Percentiles rank a stretch among this genome's conserved stretches.
phyloP scores from a whole-genome alignment of 176 grass and related monocot genomes.

The Carex littledalei region DNA sequence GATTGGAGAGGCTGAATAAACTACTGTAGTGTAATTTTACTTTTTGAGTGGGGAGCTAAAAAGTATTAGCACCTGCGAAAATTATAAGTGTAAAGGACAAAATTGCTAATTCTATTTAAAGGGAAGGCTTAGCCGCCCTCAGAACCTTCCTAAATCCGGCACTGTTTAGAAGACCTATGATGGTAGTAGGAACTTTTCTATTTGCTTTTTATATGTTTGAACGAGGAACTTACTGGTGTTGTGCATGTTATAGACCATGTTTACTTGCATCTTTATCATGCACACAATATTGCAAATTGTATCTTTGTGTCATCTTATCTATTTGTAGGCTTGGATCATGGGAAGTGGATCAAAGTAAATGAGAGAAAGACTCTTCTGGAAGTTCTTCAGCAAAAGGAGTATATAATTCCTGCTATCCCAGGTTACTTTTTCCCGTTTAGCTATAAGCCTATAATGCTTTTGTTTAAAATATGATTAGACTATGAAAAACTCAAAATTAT shows the following conservation, averaged over 20 bases:
- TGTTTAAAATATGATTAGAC: neutral
- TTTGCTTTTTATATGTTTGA: neutral
- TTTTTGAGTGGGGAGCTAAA: no score
- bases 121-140: no score
- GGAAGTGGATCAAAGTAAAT: slow-evolving; percentile 67
- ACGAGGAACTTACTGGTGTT: neutral
- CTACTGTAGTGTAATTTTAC: no score
- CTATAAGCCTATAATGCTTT: neutral
- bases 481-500: neutral
- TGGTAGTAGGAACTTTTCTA: neutral
- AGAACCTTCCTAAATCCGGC: no score
- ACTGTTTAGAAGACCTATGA: neutral
- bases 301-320: slow-evolving; percentile 11
- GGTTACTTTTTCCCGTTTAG: slow-evolving; percentile 31
- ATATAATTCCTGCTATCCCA: slow-evolving; percentile 67
- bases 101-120: no score
- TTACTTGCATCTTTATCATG: neutral
- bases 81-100: no score
- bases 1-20: no score
- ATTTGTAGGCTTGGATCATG: slow-evolving; percentile 29
- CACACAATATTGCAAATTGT: neutral
- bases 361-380: slow-evolving; percentile 71
- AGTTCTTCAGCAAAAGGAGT: slow-evolving; percentile 46
- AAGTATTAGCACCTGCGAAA: no score
- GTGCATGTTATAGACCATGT: neutral